phyloP scores from a whole-genome alignment of 441 rosid species.

The Geranium incanum region DNA sequence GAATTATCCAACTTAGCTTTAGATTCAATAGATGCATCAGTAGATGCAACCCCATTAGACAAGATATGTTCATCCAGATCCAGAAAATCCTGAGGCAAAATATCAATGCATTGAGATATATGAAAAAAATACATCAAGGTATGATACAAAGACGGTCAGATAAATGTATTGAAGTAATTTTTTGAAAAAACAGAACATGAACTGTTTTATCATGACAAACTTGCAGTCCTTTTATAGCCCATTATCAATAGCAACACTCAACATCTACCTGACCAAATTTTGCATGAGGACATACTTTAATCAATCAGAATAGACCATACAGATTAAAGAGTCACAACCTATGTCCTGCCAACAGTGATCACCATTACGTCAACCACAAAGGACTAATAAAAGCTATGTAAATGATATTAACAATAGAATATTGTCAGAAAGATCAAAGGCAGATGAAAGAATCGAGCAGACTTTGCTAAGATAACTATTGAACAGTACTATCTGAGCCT shows the following conservation, averaged over 20 bases:
- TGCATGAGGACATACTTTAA: not conserved
- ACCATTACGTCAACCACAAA: not conserved
- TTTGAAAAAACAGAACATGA: not conserved
- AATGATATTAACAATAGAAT: not conserved
- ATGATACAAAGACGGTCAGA: not conserved
- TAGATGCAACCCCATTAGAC: conserved; percentile 26
- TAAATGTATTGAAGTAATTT: not conserved
- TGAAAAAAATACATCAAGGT: not conserved
- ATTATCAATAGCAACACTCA: not conserved
- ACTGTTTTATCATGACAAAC: not conserved
- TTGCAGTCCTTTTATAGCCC: not conserved
- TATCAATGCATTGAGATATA: not conserved
- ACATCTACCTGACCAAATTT: not conserved
- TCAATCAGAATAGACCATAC: not conserved
- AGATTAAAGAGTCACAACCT: not conserved
- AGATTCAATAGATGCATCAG: conserved; percentile 21
- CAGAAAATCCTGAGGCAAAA: conserved; percentile 47
- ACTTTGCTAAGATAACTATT: not conserved
- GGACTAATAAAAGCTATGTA: not conserved
- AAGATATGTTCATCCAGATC: conserved; percentile 63
- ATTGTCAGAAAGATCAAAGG: not conserved
- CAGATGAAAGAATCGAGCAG: not conserved
- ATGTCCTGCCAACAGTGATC: not conserved
- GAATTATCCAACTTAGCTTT: conserved; percentile 29
- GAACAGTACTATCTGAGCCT: not conserved